These are phyloP conservation scores for Jatropha podagrica DNA, from an alignment of 441 rosid species.

Conservation along the genomic window DNA sequence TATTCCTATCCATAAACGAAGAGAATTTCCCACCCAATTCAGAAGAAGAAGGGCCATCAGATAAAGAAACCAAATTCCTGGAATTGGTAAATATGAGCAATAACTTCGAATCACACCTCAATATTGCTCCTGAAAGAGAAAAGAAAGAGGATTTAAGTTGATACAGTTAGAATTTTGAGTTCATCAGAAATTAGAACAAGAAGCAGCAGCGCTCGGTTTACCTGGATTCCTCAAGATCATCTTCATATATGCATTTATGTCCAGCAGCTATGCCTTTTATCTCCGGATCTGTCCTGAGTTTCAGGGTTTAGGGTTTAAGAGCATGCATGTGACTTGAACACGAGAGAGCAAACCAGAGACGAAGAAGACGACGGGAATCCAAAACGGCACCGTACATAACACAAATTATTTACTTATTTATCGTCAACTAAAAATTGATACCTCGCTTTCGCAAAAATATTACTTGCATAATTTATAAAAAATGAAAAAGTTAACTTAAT, in stretches of 20 bases:
- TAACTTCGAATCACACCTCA: slow-evolving; percentile 23
- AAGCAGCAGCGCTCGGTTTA: not conserved
- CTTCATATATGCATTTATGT: slow-evolving; percentile 23
- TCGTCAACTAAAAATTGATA: too few relatives aligned
- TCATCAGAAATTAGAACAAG: not conserved
- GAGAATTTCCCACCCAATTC: slow-evolving; percentile 25
- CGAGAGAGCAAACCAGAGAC: not conserved
- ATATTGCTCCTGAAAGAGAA: slow-evolving; percentile 39
- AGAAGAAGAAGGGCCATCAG: slow-evolving; percentile 36
- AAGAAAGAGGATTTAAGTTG: not conserved
- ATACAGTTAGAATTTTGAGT: slow-evolving; percentile 4
- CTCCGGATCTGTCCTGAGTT: not conserved
- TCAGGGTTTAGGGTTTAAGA: slow-evolving; percentile 12
- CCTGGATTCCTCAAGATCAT: slow-evolving; percentile 42
- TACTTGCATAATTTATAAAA: too few relatives aligned
- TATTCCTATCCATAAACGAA: slow-evolving; percentile 24
- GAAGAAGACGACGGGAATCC: not conserved
- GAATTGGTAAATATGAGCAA: slow-evolving; percentile 24
- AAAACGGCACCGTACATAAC: not conserved
- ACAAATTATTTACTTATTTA: too few relatives aligned
- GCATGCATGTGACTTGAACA: not conserved
- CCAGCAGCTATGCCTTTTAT: not conserved
- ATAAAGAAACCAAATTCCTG: slow-evolving; percentile 38
- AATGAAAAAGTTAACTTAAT: not conserved
- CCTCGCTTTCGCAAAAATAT: too few relatives aligned